These are phyloP conservation scores for Cercospora beticola DNA, from an alignment of 2,329 filamentous ascomycete genomes.

Conservation along the genomic window DNA sequence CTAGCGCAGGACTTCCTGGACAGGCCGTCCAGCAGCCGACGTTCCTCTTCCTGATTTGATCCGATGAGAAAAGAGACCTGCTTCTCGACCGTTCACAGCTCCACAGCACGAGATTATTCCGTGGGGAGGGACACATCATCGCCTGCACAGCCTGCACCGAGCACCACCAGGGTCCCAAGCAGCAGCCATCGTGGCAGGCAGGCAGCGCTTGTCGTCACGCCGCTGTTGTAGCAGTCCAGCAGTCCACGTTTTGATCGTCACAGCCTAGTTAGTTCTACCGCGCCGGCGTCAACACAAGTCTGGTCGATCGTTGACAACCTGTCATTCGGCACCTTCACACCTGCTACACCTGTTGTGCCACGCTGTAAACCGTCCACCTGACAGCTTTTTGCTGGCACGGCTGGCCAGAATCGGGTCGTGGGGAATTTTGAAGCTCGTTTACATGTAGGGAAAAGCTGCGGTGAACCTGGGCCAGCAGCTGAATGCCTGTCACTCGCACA, in stretches of 20 bases:
- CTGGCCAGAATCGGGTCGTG: conserved; percentile 9
- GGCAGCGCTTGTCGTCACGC: conserved; percentile 9
- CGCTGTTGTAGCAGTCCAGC: conserved; percentile 10
- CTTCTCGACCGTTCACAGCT: not conserved
- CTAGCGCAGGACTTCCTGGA: not conserved
- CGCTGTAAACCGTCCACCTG: conserved; percentile 13
- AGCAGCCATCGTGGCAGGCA: not conserved
- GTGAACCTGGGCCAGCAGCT: conserved; percentile 10
- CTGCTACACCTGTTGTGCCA: conserved; percentile 17
- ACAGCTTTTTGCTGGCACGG: conserved; percentile 1
- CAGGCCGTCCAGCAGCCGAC: not conserved
- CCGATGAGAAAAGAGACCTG: not conserved
- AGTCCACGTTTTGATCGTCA: conserved; percentile 19
- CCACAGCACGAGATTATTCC: not conserved
- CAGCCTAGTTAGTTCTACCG: conserved; percentile 3
- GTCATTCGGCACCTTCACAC: conserved; percentile 19
- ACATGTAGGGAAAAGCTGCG: conserved; percentile 13
- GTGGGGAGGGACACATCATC: not conserved
- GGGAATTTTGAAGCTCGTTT: conserved; percentile 13
- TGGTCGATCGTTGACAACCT: conserved; percentile 21
- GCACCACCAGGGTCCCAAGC: not conserved
- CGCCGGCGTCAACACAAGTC: not conserved
- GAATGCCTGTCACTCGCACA: conserved; percentile 18
- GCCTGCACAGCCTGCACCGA: not conserved
- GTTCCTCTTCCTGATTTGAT: too few species aligned